Conservation (phyloP, 2,329 filamentous ascomycete species). For the Aureobasidium subglaciale region DNA sequence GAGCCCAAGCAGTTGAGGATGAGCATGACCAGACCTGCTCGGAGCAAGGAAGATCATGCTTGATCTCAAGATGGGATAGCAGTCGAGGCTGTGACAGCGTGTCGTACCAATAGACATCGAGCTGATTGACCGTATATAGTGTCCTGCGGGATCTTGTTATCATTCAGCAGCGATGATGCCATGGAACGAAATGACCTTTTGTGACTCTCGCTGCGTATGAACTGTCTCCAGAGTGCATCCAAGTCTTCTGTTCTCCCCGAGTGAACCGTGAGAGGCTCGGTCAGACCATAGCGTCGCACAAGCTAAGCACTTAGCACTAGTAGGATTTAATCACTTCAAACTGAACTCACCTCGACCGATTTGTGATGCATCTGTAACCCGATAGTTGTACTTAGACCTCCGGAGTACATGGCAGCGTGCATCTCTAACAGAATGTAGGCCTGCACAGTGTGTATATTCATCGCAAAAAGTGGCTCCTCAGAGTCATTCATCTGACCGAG, state of each 20-base stretch:
- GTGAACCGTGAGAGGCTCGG: conserved; percentile 15
- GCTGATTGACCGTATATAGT: conserved; percentile 37
- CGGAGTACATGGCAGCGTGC: conserved; percentile 39
- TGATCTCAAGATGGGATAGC: conserved; percentile 38
- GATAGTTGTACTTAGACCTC: conserved; percentile 30
- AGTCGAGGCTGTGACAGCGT: conserved; percentile 33
- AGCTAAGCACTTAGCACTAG: too few species aligned
- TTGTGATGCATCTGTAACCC: conserved; percentile 35
- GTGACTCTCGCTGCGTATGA: conserved; percentile 32
- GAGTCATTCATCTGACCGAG: not conserved
- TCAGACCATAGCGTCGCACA: conserved; percentile 21
- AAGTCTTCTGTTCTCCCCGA: conserved; percentile 27
- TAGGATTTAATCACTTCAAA: too few species aligned
- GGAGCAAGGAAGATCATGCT: conserved; percentile 38
- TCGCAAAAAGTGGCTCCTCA: conserved; percentile 18
- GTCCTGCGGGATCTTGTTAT: conserved; percentile 23
- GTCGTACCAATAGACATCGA: conserved; percentile 40
- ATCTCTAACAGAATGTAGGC: conserved; percentile 36
- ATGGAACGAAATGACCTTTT: conserved; percentile 23
- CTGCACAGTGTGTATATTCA: conserved; percentile 28
- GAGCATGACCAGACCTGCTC: conserved; percentile 33
- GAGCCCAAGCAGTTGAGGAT: conserved; percentile 32
- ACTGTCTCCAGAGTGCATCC: conserved; percentile 34
- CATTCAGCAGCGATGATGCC: not conserved
- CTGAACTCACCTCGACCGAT: conserved; percentile 27